phyloP scores from a whole-genome alignment of 768 basidiomycete genomes.

The Auricularia heimuer region DNA sequence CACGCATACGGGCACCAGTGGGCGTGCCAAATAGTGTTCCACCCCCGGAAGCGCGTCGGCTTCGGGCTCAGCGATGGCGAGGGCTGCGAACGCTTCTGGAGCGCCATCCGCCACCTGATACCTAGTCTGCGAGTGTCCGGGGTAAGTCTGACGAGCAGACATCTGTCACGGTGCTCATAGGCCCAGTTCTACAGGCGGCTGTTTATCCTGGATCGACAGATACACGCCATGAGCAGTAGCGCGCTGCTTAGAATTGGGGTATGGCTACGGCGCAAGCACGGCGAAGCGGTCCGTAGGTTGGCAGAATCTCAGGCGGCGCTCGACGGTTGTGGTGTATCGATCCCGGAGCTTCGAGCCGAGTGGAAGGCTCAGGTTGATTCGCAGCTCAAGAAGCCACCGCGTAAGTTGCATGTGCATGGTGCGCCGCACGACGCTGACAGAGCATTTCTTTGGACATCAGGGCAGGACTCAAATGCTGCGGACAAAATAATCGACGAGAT shows the following conservation, averaged over 20 bases:
- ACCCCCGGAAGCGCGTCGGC: conserved; percentile 21
- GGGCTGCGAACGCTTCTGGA: conserved; percentile 11
- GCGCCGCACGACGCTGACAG: not conserved
- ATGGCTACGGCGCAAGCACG: not conserved
- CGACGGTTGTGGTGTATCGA: not conserved
- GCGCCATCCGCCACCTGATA: conserved; percentile 1
- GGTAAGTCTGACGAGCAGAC: not conserved
- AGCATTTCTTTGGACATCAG: not conserved
- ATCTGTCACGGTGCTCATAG: not conserved
- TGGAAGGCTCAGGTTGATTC: not conserved
- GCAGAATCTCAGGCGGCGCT: not conserved
- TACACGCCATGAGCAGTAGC: not conserved
- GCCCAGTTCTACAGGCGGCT: not conserved
- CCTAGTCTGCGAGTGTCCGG: conserved; percentile 4
- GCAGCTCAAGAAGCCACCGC: not conserved
- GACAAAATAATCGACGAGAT: not conserved
- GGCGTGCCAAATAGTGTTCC: conserved; percentile 27
- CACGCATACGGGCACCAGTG: conserved; percentile 32
- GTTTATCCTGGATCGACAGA: not conserved
- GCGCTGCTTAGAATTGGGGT: too few relatives aligned
- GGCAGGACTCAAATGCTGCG: not conserved
- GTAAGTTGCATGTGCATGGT: not conserved
- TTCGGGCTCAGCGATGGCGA: conserved; percentile 8
- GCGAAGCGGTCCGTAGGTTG: not conserved
- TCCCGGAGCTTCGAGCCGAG: not conserved